phyloP scores from a whole-genome alignment of 768 basidiomycete species.

The Russula earlei region DNA sequence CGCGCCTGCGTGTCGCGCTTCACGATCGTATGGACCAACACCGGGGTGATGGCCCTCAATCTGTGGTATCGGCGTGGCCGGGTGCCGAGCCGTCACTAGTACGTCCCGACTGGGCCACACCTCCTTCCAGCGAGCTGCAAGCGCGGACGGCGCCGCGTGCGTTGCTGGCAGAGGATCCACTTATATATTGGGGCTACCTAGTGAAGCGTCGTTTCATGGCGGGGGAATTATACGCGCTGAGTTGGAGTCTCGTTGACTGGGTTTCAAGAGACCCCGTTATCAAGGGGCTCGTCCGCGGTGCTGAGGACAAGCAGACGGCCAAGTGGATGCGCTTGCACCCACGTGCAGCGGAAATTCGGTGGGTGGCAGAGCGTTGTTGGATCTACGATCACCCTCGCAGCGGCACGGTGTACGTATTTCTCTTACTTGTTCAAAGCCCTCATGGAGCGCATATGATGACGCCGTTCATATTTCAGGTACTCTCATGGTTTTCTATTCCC shows the following conservation, averaged over 20 bases:
- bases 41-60: background rate
- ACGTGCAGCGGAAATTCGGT: conserved; percentile 64
- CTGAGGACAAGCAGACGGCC: conserved; percentile 89
- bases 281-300: conserved; percentile 59
- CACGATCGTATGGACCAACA: conserved; percentile 28
- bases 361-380: conserved; percentile 92
- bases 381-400: conserved; percentile 96
- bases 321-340: conserved; percentile 91
- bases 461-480: conserved; percentile 42
- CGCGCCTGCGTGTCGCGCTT: conserved; percentile 73
- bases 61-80: background rate
- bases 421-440: background rate
- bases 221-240: conserved; percentile 86
- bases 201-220: conserved; percentile 93
- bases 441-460: background rate
- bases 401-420: conserved; percentile 76
- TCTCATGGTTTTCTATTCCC: conserved; percentile 95
- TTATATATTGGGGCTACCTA: conserved; percentile 85
- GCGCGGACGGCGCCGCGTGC: conserved; percentile 9
- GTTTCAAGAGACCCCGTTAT: conserved; percentile 66
- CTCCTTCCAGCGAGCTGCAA: background rate
- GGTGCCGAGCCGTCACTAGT: background rate
- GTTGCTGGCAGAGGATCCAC: conserved; percentile 40
- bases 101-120: background rate
- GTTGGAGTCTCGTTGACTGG: conserved; percentile 83